Percentiles rank a stretch among this genome's conserved stretches.
These are phyloP conservation scores for Moniliophthora roreri DNA, from an alignment of 1,284 basidiomycete species.

Conservation along the genomic window DNA sequence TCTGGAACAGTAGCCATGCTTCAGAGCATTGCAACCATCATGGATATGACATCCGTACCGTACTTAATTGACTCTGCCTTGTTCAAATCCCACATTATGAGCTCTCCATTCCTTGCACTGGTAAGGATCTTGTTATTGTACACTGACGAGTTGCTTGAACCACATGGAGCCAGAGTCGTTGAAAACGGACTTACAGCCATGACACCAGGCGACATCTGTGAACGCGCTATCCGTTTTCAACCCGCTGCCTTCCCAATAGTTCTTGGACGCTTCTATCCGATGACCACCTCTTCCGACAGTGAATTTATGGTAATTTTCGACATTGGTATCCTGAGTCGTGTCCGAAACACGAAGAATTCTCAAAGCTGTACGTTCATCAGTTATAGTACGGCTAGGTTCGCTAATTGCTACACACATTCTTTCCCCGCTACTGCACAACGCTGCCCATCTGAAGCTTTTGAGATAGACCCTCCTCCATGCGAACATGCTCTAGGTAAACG, in stretches of 20 bases:
- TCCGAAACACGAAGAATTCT: constrained; percentile 61
- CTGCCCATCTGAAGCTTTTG: constrained; percentile 62
- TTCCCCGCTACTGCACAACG: constrained; percentile 72
- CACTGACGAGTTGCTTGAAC: constrained; percentile 36
- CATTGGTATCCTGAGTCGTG: constrained; percentile 31
- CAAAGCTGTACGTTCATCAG: constrained; percentile 45
- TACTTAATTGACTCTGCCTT: constrained; percentile 68
- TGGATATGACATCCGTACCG: constrained; percentile 45
- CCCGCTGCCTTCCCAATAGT: constrained; percentile 72
- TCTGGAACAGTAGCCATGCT: constrained; percentile 41
- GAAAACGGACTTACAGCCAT: constrained; percentile 57
- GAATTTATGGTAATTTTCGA: constrained; percentile 47
- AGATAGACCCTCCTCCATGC: constrained; percentile 61
- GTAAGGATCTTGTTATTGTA: constrained; percentile 82
- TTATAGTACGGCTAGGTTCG: constrained; percentile 8
- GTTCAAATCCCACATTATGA: constrained; percentile 83
- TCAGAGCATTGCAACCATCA: constrained; percentile 7
- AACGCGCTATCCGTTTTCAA: constrained; percentile 74
- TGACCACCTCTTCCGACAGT: constrained; percentile 57
- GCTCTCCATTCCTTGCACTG: constrained; percentile 80
- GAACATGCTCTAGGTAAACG: constrained; percentile 55
- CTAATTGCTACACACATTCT: constrained; percentile 54
- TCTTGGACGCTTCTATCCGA: constrained; percentile 65
- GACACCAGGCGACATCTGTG: constrained; percentile 83
- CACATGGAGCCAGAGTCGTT: not conserved